Percentiles rank a stretch among this genome's conserved stretches.
phyloP scores from a whole-genome alignment of 148 eudicot species.

The Vaccinium myrtillus region DNA sequence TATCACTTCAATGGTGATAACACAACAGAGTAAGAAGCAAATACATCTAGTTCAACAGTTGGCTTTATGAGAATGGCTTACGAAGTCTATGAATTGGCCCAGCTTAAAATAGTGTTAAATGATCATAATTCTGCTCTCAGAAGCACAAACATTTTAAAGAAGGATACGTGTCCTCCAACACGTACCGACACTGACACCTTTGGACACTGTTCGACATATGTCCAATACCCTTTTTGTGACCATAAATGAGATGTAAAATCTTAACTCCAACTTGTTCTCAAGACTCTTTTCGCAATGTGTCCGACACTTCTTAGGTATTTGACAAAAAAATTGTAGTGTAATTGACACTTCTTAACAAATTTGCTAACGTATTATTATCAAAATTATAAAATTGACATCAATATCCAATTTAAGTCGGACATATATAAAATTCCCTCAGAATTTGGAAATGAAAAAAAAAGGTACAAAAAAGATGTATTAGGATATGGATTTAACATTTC shows the following conservation, averaged over 20 bases:
- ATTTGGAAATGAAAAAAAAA: neutral
- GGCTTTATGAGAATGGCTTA: neutral
- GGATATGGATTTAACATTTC: neutral
- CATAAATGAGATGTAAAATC: no score
- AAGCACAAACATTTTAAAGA: neutral
- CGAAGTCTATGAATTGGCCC: neutral
- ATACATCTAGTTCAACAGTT: neutral
- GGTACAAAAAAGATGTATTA: neutral
- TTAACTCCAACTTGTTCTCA: neutral
- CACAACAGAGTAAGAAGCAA: neutral
- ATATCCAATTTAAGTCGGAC: neutral
- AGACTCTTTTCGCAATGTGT: neutral
- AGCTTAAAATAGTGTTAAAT: neutral
- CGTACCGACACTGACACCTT: neutral
- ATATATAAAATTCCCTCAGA: neutral
- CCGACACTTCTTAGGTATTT: neutral
- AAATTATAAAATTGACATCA: neutral
- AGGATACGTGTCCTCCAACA: neutral
- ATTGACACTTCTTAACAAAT: neutral
- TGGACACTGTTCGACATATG: neutral
- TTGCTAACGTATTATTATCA: neutral
- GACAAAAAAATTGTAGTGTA: neutral
- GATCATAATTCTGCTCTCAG: neutral
- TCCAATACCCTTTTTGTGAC: neutral
- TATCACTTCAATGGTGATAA: neutral